Evolutionary conservation across 2,329 filamentous ascomycete species (phyloP), one percentile per base, ranked within the genome.

Genomic region (Chaetomium strumarium): DNA sequence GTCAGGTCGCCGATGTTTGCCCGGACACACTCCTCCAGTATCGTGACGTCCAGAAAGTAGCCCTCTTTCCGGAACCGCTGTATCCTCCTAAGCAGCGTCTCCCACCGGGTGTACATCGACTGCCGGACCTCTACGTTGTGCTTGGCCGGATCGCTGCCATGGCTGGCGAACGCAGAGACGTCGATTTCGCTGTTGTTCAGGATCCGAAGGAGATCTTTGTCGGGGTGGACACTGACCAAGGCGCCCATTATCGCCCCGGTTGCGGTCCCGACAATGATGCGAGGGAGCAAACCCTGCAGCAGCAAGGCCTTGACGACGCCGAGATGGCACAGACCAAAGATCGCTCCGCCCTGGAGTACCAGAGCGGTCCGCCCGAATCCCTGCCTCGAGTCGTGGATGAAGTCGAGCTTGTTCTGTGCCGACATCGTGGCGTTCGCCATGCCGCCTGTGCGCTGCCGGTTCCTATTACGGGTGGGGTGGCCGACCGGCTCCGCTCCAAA

Each of bases 221-320:
- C 86, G 0, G 87, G 90, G 66, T 93, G 90, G 16, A 93, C 86
- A 5, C 88, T 87, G 2, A 97, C 88, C 29, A 96, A 74, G 12
- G 90, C 90, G 1, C 90, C 91, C 58, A 96, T 92, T 62, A 96
- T 73, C 9, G 91, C 92, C 13, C 92, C 92, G 0, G 90, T 95
- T 4, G 87, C 91, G 1, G 90, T 95, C 9, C 92, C 92, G 0
- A 90, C 90, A 61, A 97, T 91, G 62, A 96, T 95, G 40, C 90
- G 81, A 4, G 93, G 92, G 42, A 96, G 75, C 14, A 96, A 72
- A 0, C 88, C 88, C 29, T 87, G 81, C 34, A 90, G 71, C 68
- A 91, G 88, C 38, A 96, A 73, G 2, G 90, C 90, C 66, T 92
- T 95, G 37, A 95, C 88, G 6, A 96, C 90, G 7, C 91, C 91